Evolutionary conservation across 768 basidiomycete genomes (phyloP).

Genomic region (Sporobolomyces pararoseus): DNA sequence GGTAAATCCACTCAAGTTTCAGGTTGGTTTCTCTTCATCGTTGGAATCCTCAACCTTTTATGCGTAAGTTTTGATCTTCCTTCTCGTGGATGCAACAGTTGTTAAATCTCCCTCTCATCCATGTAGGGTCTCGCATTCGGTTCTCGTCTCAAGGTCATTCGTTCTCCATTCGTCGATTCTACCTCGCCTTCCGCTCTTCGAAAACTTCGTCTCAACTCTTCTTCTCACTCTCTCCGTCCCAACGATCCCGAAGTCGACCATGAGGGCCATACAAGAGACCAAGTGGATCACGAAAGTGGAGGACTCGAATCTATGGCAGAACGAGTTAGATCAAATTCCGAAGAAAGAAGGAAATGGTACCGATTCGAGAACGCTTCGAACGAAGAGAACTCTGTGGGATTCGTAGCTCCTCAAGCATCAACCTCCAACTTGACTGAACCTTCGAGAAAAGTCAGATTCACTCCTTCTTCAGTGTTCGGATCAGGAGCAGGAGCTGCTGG

Average conservation of each 20-base stretch:
- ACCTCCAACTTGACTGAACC: not conserved
- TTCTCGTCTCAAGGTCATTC: conserved; percentile 21
- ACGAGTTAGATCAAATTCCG: not conserved
- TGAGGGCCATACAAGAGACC: too few relatives aligned
- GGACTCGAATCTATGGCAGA: not conserved
- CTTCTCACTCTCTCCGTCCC: not conserved
- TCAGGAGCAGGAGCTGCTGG: not conserved
- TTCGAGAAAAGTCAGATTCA: not conserved
- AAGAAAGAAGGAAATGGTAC: conserved; percentile 7
- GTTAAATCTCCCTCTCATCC: too few relatives aligned
- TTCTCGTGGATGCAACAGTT: too few relatives aligned
- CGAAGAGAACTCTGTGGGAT: not conserved
- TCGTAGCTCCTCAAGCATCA: not conserved
- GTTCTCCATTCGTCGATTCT: conserved; percentile 27
- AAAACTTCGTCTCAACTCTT: conserved; percentile 13
- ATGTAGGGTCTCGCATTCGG: conserved; percentile 37
- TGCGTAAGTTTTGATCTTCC: conserved; percentile 22
- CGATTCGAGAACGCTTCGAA: conserved; percentile 6
- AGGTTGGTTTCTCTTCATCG: conserved; percentile 33
- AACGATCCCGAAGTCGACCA: not conserved
- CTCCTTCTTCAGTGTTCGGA: not conserved
- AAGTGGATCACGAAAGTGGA: not conserved
- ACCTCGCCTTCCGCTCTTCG: conserved; percentile 29
- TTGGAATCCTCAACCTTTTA: conserved; percentile 36
- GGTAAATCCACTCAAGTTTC: conserved; percentile 28